These are phyloP conservation scores for Guadua angustifolia DNA, from an alignment of 176 grass and related monocot species.

Conservation along the genomic window DNA sequence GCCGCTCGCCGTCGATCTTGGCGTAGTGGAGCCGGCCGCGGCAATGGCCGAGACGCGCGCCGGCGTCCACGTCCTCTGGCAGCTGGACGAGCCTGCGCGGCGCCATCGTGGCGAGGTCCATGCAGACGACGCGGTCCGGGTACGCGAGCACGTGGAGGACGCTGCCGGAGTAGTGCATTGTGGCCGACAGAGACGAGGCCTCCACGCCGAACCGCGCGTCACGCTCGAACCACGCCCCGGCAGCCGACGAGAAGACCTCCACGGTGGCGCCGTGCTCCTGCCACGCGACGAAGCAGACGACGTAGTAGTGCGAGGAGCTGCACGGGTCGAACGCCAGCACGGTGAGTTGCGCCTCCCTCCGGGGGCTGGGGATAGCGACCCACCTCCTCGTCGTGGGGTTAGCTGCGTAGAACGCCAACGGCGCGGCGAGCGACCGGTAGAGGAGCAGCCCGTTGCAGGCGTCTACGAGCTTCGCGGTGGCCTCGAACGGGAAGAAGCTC, in stretches of 20 bases:
- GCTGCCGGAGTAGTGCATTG: conserved; percentile 39
- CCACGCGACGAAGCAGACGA: conserved; percentile 31
- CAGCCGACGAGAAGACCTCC: conserved; percentile 42
- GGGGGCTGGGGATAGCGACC: conserved; percentile 25
- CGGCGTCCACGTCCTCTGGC: conserved; percentile 30
- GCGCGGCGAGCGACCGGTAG: not conserved
- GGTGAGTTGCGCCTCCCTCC: conserved; percentile 25
- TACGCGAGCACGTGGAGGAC: conserved; percentile 45
- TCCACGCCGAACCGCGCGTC: conserved; percentile 22
- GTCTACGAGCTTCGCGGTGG: conserved; percentile 27
- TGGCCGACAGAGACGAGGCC: conserved; percentile 25
- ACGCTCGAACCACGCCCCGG: conserved; percentile 28
- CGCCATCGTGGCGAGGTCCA: conserved; percentile 22
- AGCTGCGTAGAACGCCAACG: conserved; percentile 33
- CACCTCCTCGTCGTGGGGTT: conserved; percentile 34
- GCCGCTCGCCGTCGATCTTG: not conserved
- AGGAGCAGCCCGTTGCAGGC: conserved; percentile 52
- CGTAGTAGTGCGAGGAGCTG: conserved; percentile 32
- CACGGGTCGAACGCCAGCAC: conserved; percentile 46
- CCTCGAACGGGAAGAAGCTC: conserved; percentile 49
- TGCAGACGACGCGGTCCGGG: conserved; percentile 23
- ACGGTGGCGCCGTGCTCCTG: conserved; percentile 12
- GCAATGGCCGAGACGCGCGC: conserved; percentile 19
- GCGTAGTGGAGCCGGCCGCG: conserved; percentile 42
- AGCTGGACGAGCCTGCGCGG: conserved; percentile 6